Percentiles rank a stretch among this genome's conserved stretches.
Conservation (phyloP, 148 eudicot genomes). For the Bassia scoparia region DNA sequence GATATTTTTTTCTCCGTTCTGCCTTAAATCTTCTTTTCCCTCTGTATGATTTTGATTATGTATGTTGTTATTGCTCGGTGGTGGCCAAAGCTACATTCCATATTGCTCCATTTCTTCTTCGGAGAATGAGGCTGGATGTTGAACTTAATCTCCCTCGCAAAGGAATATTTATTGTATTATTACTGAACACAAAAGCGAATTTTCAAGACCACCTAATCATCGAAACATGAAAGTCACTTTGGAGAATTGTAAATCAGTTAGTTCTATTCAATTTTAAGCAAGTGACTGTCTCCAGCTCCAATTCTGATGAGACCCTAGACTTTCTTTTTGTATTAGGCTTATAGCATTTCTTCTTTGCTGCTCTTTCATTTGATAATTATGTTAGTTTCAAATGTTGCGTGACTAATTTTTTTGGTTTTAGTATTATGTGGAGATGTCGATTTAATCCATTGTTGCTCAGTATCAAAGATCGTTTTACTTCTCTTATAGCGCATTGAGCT, state of each 20-base stretch:
- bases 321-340: neutral
- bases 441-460: too few relatives aligned
- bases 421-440: too few relatives aligned
- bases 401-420: too few relatives aligned
- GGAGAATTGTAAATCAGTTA: constrained; percentile 49
- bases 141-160: constrained; percentile 82
- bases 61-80: constrained; percentile 47
- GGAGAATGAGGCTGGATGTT: constrained; percentile 90
- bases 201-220: constrained; percentile 78
- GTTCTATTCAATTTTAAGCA: neutral
- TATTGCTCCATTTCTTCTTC: constrained; percentile 87
- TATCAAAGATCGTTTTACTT: too few relatives aligned
- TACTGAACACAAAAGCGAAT: constrained; percentile 82
- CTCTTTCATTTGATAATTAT: neutral
- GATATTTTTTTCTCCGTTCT: neutral
- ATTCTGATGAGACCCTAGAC: neutral
- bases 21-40: neutral
- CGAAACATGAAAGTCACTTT: constrained; percentile 55
- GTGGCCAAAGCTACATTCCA: constrained; percentile 90
- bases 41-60: neutral
- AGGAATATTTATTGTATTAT: constrained; percentile 87
- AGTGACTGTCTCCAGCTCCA: neutral
- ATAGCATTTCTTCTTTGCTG: too few relatives aligned
- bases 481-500: too few relatives aligned
- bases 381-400: neutral